Evolutionary conservation across 192 early-diverging fungal genomes (phyloP), one percentile per base, ranked within the genome.

Genomic region (Backusella tarrabulga): DNA sequence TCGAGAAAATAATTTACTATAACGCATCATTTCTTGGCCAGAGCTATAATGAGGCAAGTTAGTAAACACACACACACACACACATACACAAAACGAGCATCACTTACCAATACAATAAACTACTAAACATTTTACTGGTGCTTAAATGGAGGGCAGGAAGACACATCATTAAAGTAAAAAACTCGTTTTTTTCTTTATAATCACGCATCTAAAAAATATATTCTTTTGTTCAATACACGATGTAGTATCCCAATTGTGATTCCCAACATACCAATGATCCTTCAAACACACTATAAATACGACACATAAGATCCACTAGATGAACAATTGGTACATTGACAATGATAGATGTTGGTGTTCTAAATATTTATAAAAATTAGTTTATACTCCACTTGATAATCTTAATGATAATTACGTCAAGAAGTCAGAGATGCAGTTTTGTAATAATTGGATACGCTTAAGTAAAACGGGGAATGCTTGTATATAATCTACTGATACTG

Each of bases 321-420:
- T 83, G 80, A 72, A 81, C 83, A 26, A 90, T 81, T 9, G 89
- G 89, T 21, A 90, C 68, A 66, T 83, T 79, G 21, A 90, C 85
- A 21, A 82, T 66, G 0, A 81, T 67, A 26, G 71, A 68, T 36
- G 81, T 86, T 21, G 83, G 77, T 23, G 81, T 80, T n/a, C 87
- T 88, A 75, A 32, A 60, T 34, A 73, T 4, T 70, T 66, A 69
- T 75, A 23, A 29, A 66, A 71, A 40, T 40, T 40, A 40, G 38
- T 40, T 3, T 40, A 11, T 40, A 40, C 12, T 40, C 38, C 12
- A 12, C 38, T 40, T 40, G 2, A 40, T 12, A 7, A 40, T 40
- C 8, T 0, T 34, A 36, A 74, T 32, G 11, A 17, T 19, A 75
- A 54, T 70, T 85, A 87, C 83, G 72, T 83, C 26, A 86, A 72